These are phyloP conservation scores for Cordyceps fumosorosea DNA, from an alignment of 2,329 filamentous ascomycete genomes.

Conservation along the genomic window DNA sequence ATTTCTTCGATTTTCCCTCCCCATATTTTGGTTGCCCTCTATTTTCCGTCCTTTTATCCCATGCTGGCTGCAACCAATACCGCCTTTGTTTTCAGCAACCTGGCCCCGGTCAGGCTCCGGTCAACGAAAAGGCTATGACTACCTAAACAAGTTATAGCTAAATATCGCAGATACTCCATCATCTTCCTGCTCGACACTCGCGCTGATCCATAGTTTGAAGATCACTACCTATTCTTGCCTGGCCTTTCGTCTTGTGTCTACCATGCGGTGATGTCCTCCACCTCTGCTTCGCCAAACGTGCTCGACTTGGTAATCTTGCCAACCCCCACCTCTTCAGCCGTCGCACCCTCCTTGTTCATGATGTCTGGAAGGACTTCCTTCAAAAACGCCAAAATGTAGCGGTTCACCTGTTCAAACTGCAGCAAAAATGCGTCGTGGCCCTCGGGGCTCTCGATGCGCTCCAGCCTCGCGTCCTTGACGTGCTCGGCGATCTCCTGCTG, in stretches of 20 bases:
- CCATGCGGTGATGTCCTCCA: conserved; percentile 95
- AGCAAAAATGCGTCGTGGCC: conserved; percentile 94
- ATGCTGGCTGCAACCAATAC: not conserved
- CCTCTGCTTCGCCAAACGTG: conserved; percentile 91
- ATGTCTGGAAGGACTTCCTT: conserved; percentile 79
- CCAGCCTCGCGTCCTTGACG: conserved; percentile 69
- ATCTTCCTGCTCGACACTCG: not conserved
- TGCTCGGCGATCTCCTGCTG: conserved; percentile 84
- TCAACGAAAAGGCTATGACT: not conserved
- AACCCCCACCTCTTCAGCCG: conserved; percentile 43
- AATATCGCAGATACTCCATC: not conserved
- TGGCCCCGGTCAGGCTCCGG: not conserved
- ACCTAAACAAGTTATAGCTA: not conserved
- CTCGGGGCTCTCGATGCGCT: conserved; percentile 88
- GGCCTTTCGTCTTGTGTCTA: conserved; percentile 28
- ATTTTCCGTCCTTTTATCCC: not conserved
- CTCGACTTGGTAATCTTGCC: conserved; percentile 73
- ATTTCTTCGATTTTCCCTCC: no score
- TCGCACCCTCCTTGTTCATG: conserved; percentile 58
- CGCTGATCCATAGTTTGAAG: not conserved
- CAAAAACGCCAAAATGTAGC: conserved; percentile 77
- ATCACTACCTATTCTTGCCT: not conserved
- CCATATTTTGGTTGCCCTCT: no score
- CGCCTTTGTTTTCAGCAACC: no score
- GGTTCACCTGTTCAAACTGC: conserved; percentile 96